Evolutionary conservation across 192 early-diverging fungal genomes (phyloP), one percentile per base, ranked within the genome.

Genomic region (Ambispora gerdemannii): DNA sequence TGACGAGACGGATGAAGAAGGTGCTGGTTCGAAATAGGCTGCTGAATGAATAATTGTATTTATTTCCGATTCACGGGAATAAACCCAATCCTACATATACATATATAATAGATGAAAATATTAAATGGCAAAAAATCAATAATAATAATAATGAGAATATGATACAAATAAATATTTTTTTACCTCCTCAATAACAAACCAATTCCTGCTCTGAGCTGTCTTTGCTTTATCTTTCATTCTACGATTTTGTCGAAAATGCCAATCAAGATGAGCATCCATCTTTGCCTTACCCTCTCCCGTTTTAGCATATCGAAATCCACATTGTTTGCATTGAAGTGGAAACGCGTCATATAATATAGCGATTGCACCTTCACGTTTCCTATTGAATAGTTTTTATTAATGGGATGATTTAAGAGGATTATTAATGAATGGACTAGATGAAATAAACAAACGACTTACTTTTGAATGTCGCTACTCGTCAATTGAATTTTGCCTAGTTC

Each of bases 231-330:
- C 92, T 76, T 90, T 90, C 67, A 90, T 75, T 33, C 93, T 85
- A 55, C 90, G 80, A 76, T 98, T 98, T 78, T 95, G 92, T 33
- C 96, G 83, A 77, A 97, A 98, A 79, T 98, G 96, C 87, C 93
- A 95, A 71, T 98, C 95, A 33, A 98, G 64, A 77, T 98, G 96
- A 47, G 83, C 80, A 62, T 87, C 84, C 85, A 95, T 91, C 67
- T 89, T 87, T 25, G 80, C 78, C 67, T 88, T 81, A 1, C 92
- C 93, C 38, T 82, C 82, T 17, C 81, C 84, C 7, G 83, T 80
- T 34, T 85, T 86, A 3, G 83, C 75, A 52, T 88, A 94, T 24
- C 96, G 88, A 74, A 87, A 86, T 0, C 93, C 96, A 76, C 96
- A 98, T 80, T 98, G 96, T 53, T 90, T 87, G 80, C 96, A 98